Base-by-base conservation (phyloP, 2,329 filamentous ascomycete genomes). In the Tolypocladium sp. region DNA sequence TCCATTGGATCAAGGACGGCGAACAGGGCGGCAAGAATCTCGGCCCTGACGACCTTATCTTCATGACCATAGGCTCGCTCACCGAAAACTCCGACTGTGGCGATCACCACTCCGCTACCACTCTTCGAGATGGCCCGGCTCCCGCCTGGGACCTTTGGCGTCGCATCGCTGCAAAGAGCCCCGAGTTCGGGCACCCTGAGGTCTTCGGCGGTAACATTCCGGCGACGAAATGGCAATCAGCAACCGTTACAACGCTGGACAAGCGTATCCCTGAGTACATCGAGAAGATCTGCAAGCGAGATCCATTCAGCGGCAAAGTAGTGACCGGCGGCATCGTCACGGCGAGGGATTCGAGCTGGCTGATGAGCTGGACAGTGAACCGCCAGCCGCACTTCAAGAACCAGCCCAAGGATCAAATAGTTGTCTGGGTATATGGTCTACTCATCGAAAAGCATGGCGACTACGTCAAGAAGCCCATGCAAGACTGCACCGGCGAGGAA, bases 321-420 rank as follows among this genome's bases (percentile, higher is more conserved):
- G 72, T 71, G 1, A 71, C 71, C 0, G 71, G 71, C 5, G 70
- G 71, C 17, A 70, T 78, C 25, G 67, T 78, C 35, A 64, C 63
- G 27, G 46, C 27, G 6, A 51, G 13, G 27, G 46, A 51, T 20
- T 51, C 46, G 17, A 51, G 27, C 27, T 51, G 46, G 46, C 27
- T 51, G 27, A 51, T 51, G 46, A 51, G 46, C 27, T 51, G 46
- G 46, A 51, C 46, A 10, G 46, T 51, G 8, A 51, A 51, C 9
- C 46, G 46, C 22, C 46, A 51, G 17, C 46, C 46, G 5, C 46
- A 51, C 27, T 51, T 51, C 27, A 51, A 51, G 17, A 25, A 51
- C 46, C 46, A 51, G 27, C 46, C 46, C 46, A 51, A 51, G 46
- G 46, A 51, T 33, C 46, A 51, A 10, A 33, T 51, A 1, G 46